A percentile compares a stretch with the other conserved stretches of the same genome.
Evolutionary conservation across 192 early-diverging fungal species (phyloP).

Genomic region (Linnemannia hyalina): DNA sequence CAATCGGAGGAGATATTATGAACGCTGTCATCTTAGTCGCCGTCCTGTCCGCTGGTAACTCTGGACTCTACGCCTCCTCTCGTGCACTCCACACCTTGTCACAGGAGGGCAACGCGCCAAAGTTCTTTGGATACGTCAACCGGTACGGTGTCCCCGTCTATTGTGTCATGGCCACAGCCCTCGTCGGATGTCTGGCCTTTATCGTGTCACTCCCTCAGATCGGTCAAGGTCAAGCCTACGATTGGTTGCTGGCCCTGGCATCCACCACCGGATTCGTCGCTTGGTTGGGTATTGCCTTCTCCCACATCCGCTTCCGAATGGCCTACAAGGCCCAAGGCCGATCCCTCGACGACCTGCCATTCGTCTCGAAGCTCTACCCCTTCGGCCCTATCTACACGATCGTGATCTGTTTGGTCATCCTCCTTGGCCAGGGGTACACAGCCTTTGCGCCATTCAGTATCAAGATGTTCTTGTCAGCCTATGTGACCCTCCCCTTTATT

Average conservation of each 20-base stretch:
- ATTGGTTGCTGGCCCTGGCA: conserved; percentile 71
- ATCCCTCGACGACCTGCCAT: conserved; percentile 72
- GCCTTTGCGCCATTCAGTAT: conserved; percentile 65
- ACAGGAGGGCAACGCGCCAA: conserved; percentile 72
- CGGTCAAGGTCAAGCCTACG: conserved; percentile 69
- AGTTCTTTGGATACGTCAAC: conserved; percentile 60
- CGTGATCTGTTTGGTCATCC: conserved; percentile 68
- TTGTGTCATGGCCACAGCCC: conserved; percentile 63
- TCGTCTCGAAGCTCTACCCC: conserved; percentile 76
- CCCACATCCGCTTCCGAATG: conserved; percentile 86
- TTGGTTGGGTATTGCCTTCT: conserved; percentile 88
- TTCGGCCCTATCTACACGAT: conserved; percentile 79
- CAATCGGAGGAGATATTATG: conserved; percentile 70
- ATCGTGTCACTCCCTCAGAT: conserved; percentile 71
- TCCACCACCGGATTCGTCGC: conserved; percentile 84
- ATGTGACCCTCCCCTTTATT: conserved; percentile 74
- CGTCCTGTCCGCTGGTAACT: conserved; percentile 79
- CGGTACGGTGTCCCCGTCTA: conserved; percentile 71
- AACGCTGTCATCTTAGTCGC: conserved; percentile 77
- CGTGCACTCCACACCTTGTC: conserved; percentile 73
- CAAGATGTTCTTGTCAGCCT: conserved; percentile 67
- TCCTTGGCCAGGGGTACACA: conserved; percentile 74
- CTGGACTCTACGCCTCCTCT: conserved; percentile 75
- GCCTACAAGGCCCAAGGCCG: conserved; percentile 81
- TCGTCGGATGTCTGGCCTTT: conserved; percentile 71